Percentiles rank a stretch among this genome's conserved stretches.
phyloP scores from a whole-genome alignment of 768 basidiomycete species.

The Suillus brevipes region DNA sequence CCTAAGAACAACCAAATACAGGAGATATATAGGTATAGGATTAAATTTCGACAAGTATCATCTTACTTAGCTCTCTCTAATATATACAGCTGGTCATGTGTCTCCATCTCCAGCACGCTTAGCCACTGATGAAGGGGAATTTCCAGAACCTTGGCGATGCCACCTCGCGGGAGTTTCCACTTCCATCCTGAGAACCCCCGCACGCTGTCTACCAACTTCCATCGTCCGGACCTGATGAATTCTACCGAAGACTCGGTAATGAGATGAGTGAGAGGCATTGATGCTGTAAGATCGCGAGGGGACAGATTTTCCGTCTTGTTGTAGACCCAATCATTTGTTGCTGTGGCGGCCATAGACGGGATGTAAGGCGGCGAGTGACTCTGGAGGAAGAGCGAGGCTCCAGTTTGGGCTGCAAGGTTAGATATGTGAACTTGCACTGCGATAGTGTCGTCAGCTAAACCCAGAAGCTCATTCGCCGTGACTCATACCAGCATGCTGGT shows the following conservation, averaged over 20 bases:
- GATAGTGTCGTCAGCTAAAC: constrained; percentile 10
- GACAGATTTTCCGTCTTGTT: constrained; percentile 78
- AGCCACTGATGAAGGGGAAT: constrained; percentile 25
- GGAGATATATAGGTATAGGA: background rate
- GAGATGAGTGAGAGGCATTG: constrained; percentile 56
- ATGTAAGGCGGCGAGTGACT: constrained; percentile 58
- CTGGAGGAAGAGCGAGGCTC: constrained; percentile 86
- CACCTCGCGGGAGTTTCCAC: constrained; percentile 24
- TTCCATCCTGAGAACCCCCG: constrained; percentile 46
- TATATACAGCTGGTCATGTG: constrained; percentile 49
- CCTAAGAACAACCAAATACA: background rate
- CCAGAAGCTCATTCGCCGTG: background rate
- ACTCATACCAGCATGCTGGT: constrained; percentile 13
- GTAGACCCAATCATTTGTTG: constrained; percentile 57
- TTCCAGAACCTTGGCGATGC: constrained; percentile 20
- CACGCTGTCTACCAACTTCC: constrained; percentile 47
- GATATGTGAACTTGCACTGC: constrained; percentile 74
- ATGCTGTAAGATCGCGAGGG: constrained; percentile 37
- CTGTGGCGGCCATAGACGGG: constrained; percentile 13
- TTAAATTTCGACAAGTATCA: background rate
- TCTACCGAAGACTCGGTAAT: constrained; percentile 49
- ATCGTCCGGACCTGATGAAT: constrained; percentile 28
- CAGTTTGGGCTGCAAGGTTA: constrained; percentile 86
- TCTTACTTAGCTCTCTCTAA: constrained; percentile 35
- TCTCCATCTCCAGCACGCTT: constrained; percentile 38